phyloP scores from a whole-genome alignment of 1,284 basidiomycete species.

The Golubevia pallescens region DNA sequence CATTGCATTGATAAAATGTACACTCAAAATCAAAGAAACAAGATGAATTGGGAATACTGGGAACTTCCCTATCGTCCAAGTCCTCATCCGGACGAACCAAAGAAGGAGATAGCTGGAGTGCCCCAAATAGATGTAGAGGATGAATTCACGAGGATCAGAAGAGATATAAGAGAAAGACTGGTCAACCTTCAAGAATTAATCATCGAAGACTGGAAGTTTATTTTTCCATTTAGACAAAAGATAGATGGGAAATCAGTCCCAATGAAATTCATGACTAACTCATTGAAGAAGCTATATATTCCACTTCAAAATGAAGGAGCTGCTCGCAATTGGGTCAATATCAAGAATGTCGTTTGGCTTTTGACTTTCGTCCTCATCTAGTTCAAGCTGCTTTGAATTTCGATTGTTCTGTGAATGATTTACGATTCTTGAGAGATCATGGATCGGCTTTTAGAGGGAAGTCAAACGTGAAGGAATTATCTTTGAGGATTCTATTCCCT shows the following conservation, averaged over 20 bases:
- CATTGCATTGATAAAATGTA: too few relatives aligned
- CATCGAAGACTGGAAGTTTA: too few relatives aligned
- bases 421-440: background rate
- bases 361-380: background rate
- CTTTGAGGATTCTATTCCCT: too few relatives aligned
- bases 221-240: background rate
- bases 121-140: too few relatives aligned
- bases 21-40: too few relatives aligned
- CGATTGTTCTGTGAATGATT: background rate
- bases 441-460: background rate
- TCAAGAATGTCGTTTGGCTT: background rate
- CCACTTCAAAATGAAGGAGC: background rate
- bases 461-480: background rate
- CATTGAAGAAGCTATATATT: background rate
- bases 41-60: too few relatives aligned
- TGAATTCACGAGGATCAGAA: too few relatives aligned
- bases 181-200: too few relatives aligned
- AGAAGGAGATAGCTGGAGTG: too few relatives aligned
- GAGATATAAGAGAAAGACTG: too few relatives aligned
- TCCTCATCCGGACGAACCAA: too few relatives aligned
- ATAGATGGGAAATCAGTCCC: background rate
- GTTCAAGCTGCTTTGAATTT: background rate
- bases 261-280: background rate
- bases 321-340: background rate
- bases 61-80: too few relatives aligned